phyloP scores from a whole-genome alignment of 2,329 filamentous ascomycete genomes.

The Trichoderma hamatum region DNA sequence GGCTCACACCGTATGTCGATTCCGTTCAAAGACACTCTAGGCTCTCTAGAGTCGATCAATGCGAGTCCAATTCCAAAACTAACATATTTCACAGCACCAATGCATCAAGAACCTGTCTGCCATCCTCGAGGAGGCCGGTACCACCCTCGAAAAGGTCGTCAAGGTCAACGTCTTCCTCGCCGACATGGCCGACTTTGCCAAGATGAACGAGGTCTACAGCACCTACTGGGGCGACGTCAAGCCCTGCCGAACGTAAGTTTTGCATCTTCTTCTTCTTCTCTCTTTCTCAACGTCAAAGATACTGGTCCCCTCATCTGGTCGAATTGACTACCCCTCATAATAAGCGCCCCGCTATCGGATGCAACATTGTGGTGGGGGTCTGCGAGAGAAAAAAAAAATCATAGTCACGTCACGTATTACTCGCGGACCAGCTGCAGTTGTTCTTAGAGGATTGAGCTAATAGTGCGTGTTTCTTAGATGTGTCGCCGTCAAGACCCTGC shows the following conservation, averaged over 20 bases:
- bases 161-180: constrained; percentile 75
- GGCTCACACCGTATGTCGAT: constrained; percentile 59
- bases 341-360: constrained; percentile 22
- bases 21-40: too few relatives aligned
- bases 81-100: constrained; percentile 47
- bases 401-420: not conserved
- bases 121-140: constrained; percentile 70
- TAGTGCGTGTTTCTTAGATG: constrained; percentile 32
- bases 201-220: constrained; percentile 75
- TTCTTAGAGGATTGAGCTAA: not conserved
- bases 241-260: constrained; percentile 47
- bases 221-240: constrained; percentile 65
- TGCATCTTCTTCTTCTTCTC: not conserved
- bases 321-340: constrained; percentile 14
- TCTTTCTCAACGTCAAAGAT: not conserved
- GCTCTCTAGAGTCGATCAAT: not conserved
- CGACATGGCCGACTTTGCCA: constrained; percentile 72
- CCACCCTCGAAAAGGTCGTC: constrained; percentile 65
- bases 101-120: constrained; percentile 73
- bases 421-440: not conserved
- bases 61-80: not conserved
- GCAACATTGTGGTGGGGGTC: constrained; percentile 19
- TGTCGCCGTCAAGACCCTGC: constrained; percentile 43
- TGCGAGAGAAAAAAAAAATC: not conserved
- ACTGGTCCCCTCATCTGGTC: not conserved